Base-by-base conservation (phyloP, 441 rosid genomes). In the Capsella rubella region DNA sequence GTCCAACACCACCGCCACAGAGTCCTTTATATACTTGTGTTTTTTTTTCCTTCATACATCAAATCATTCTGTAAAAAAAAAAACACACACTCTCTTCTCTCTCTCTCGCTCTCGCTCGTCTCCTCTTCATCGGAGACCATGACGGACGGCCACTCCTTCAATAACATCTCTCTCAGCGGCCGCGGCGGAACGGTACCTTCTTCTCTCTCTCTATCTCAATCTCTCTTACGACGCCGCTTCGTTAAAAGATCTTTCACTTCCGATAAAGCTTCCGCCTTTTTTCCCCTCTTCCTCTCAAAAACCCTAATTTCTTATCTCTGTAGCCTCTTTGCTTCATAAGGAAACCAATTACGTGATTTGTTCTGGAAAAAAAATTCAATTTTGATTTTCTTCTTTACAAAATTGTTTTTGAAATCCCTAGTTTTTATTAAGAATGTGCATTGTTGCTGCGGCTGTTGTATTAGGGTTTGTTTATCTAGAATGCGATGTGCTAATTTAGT, bases 111-210 rank as follows among this genome's bases (percentile, higher is more conserved):
- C 13, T 7, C 21, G 25, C 63, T 32, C 60, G 46, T 45, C 65
- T 59, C 64, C 13, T 39, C 67, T 21, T 39, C 67, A 18, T 47
- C 76, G 65, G 68, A 52, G n/a, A 37, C 78, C 15, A 93, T 91
- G 97, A 74, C 93, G 7, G 98, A 91, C 77, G 91, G 88, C 56
- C 97, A 85, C 49, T 85, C 80, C 81, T 91, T 87, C 81, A 91
- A 89, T 80, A 93, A 84, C 57, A 91, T 93, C 77, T 88, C 94
- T 40, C 93, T 93, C 70, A 90, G 95, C 2, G 96, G 98, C 34
- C 96, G 95, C 8, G 98, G 97, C 14, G 97, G 98, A 79, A 80
- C 96, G 15, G 98, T 93, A 27, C 74, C 80, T 29, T 31, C 59
- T n/a, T 39, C 65, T 52, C 21, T n/a, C n/a, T n/a, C n/a, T n/a